Evolutionary conservation across 2,329 filamentous ascomycete species (phyloP).

Genomic region (Gyromitra esculenta): DNA sequence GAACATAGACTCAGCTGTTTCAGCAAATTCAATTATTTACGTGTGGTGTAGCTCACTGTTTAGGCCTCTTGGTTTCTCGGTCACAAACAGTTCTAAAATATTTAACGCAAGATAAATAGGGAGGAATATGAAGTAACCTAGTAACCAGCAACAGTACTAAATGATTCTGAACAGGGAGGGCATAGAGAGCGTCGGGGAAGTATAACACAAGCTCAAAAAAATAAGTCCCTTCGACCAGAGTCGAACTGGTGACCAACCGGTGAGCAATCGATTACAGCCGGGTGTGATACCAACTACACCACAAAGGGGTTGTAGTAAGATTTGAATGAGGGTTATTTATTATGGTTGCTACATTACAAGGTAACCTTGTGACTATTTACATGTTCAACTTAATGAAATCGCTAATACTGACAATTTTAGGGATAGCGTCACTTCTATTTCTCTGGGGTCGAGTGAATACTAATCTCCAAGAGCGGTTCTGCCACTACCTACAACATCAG

Average conservation of each 20-base stretch:
- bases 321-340: neutral
- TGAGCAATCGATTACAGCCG: constrained; percentile 49
- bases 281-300: constrained; percentile 54
- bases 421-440: too few species aligned
- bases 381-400: too few species aligned
- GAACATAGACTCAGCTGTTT: neutral
- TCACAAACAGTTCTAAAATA: neutral
- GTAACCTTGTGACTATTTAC: too few species aligned
- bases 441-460: too few species aligned
- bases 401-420: too few species aligned
- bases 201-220: neutral
- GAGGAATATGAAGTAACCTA: neutral
- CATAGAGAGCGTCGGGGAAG: too few species aligned
- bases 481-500: too few species aligned
- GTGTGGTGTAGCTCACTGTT: neutral
- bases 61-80: neutral
- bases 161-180: neutral
- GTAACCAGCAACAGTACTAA: neutral
- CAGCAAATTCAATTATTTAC: neutral
- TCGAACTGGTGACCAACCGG: constrained; percentile 54
- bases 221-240: constrained; percentile 38
- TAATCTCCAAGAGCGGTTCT: too few species aligned
- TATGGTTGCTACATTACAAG: neutral
- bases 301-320: constrained; percentile 59
- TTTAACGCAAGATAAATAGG: neutral